Evolutionary conservation across 805 yeast genomes (phyloP).

Genomic region (Metschnikowia lochheadii): DNA sequence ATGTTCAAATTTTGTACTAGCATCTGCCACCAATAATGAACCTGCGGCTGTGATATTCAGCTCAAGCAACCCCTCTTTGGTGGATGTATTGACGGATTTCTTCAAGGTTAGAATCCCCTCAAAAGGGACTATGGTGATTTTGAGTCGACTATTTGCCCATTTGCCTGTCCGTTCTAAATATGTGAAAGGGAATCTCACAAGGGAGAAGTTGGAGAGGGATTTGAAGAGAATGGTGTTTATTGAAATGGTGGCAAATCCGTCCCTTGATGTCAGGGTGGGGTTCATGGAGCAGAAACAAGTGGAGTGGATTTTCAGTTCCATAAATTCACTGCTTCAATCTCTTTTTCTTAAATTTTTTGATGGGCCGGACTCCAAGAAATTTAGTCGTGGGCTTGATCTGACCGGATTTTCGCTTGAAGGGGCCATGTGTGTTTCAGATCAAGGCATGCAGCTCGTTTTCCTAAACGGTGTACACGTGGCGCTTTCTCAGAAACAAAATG

Average conservation of each 20-base stretch:
- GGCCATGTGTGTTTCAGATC: not conserved
- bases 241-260: constrained; percentile 23
- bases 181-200: constrained; percentile 16
- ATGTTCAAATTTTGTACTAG: not conserved
- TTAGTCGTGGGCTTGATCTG: not conserved
- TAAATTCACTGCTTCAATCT: not conserved
- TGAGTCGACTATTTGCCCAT: constrained; percentile 38
- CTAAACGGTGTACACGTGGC: not conserved
- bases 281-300: not conserved
- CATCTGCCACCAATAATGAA: not conserved
- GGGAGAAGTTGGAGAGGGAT: constrained; percentile 20
- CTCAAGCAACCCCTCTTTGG: not conserved
- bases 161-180: constrained; percentile 42
- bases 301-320: not conserved
- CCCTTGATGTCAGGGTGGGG: not conserved
- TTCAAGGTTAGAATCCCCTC: not conserved
- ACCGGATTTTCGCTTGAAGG: not conserved
- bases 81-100: constrained; percentile 1
- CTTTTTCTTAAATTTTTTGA: not conserved
- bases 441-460: not conserved
- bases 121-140: constrained; percentile 38
- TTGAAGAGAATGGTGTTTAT: constrained; percentile 29
- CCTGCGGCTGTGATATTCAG: not conserved
- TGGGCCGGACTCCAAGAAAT: not conserved
- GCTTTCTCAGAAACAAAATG: not conserved